Evolutionary conservation across 1,284 basidiomycete species (phyloP), one percentile per base, ranked within the genome.

Genomic region (Trametes polyzona): DNA sequence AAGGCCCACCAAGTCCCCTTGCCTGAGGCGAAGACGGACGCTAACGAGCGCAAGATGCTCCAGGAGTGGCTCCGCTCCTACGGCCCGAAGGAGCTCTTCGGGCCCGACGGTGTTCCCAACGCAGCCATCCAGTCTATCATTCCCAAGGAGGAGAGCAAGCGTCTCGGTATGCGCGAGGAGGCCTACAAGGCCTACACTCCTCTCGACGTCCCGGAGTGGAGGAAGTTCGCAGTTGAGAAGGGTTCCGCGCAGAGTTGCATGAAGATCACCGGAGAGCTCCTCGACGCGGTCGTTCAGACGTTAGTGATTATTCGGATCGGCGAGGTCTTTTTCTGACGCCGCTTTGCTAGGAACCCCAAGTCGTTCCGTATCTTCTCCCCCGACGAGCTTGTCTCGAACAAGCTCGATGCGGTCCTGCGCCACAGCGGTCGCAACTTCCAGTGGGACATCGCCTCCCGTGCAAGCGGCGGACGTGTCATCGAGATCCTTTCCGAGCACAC

Each of bases 401-500:
- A 96, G 74, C 83, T 96, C 17, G 90, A 91, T 67, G 89, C 83
- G 3, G 84, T 90, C 5, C 81, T 95, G 44, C 78, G 88, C 2
- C 71, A 77, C 9, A 86, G 78, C 0, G 79, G 81, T 1, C 83
- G 93, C 50, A 87, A 93, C 74, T 88, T 95, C 72, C 92, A 95
- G 73, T 92, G 83, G 90, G 93, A 95, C 67, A 67, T 78, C 26
- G 80, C 81, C 1, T 78, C 76, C 23, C 81, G 86, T 51, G 84
- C 76, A 11, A 77, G 84, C 58, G 87, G 87, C 35, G 93, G 92
- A 0, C 84, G 92, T 11, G 85, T 95, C 49, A 82, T 94, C 57
- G 93, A 96, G 74, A 93, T 95, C 65, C 83, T 95, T 24, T 92
- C 89, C 2, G 92, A 95, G 73, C 92, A 95, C 69, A 94, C 91